Conservation (phyloP, 306 rosid genomes). For the Acmispon strigosus region DNA sequence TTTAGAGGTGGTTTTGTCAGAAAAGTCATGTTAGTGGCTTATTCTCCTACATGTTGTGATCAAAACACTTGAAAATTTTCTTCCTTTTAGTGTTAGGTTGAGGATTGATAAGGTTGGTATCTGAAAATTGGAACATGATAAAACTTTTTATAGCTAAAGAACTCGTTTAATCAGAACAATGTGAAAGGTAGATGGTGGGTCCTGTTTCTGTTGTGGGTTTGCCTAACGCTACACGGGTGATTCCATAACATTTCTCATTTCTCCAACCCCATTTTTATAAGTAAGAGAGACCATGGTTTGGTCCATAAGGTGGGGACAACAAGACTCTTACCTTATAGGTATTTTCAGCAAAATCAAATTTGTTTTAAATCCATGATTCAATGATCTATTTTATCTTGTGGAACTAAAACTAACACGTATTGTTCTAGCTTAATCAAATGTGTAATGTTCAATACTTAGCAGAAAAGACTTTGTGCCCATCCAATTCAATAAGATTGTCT, state of each 20-base stretch:
- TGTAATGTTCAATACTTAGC: no score
- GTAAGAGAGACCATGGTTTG: constrained; percentile 1
- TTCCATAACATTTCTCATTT: constrained; percentile 48
- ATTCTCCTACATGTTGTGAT: constrained; percentile 12
- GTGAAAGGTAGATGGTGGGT: constrained; percentile 37
- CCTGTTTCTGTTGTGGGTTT: constrained; percentile 43
- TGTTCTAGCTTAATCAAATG: no score
- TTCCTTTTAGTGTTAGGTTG: constrained; percentile 17
- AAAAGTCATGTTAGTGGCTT: constrained; percentile 19
- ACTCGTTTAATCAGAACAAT: constrained; percentile 31
- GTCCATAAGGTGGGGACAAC: constrained; percentile 28
- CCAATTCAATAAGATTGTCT: no score
- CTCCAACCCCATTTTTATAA: constrained; percentile 42
- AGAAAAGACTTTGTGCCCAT: no score
- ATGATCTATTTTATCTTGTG: no score
- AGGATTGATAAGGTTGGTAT: constrained; percentile 13
- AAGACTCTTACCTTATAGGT: constrained; percentile 23
- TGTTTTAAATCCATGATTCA: no score
- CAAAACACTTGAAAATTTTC: background rate
- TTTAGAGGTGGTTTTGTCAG: constrained; percentile 23
- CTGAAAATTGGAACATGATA: constrained; percentile 27
- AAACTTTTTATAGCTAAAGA: constrained; percentile 36
- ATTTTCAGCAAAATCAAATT: background rate
- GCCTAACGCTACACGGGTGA: constrained; percentile 42
- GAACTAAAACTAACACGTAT: no score